Evolutionary conservation across 331 rosid genomes (phyloP), one percentile per base, ranked within the genome.

Genomic region (Quercus phellos): DNA sequence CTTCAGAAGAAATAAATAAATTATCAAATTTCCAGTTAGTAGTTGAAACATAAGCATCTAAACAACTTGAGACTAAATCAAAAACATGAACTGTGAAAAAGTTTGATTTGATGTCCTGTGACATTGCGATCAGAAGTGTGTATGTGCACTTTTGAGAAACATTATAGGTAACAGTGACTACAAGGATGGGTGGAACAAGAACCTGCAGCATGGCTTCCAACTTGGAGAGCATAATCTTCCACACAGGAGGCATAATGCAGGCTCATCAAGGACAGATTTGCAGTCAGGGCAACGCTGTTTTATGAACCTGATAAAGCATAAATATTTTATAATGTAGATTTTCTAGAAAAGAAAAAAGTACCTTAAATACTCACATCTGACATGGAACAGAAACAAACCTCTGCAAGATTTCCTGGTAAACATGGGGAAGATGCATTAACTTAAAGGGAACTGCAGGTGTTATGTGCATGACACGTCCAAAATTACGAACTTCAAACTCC

Each of bases 141-240:
- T 16, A 1, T 32, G 46, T 32, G 51, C 21, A n/a, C 43, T 29
- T 29, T 74, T 76, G 74, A 66, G n/a, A 72, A 74, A 76, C 66
- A 66, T 56, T 38, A 70, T 64, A 19, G 8, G n/a, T 54, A 38
- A 21, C 68, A 22, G n/a, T 8, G 46, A 66, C 21, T 21, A 55
- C 26, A 50, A 70, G 11, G 50, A 60, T 69, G 55, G 74, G 74
- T 69, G 77, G 26, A 82, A 83, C 55, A 86, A 34, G 80, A 74
- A 95, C 99, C 89, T 89, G 99, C 99, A 95, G 89, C 99, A 95
- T 26, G 93, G 17, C 81, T 89, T 95, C 99, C 96, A 89, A 83
- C 82, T 93, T 61, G 97, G 93, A 73, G 92, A 85, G 85, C 99
- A 95, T 84, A 95, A 77, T 86, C 87, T 89, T 77, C 97, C 99